A percentile compares a stretch with the other conserved stretches of the same genome.
Conservation (phyloP, 83 land plant species). For the Larix sibirica region DNA sequence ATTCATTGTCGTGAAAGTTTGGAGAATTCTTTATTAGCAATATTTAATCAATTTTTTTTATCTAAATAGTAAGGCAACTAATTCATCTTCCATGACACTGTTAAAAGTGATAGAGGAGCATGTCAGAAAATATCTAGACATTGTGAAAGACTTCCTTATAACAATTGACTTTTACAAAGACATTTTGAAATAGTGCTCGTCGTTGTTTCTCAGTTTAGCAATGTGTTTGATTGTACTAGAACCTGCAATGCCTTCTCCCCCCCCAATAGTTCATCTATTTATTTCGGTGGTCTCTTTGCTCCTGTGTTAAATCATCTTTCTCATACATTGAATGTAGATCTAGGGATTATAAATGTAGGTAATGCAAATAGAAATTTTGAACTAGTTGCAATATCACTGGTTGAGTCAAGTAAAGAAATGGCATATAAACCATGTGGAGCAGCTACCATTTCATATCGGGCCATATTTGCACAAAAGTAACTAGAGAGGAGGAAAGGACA, state of each 20-base stretch:
- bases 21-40: constrained; percentile 79
- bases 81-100: constrained; percentile 60
- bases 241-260: background rate
- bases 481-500: background rate
- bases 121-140: constrained; percentile 61
- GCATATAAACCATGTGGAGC: constrained; percentile 6
- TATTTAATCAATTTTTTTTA: constrained; percentile 44
- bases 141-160: constrained; percentile 71
- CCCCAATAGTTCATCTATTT: constrained; percentile 8
- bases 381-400: constrained; percentile 45
- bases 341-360: constrained; percentile 23
- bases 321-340: constrained; percentile 13
- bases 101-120: constrained; percentile 98
- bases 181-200: constrained; percentile 80
- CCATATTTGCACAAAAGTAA: constrained; percentile 6
- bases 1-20: constrained; percentile 88
- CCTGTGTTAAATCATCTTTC: constrained; percentile 14
- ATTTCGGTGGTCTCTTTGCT: constrained; percentile 6
- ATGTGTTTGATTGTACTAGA: constrained; percentile 13
- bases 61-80: constrained; percentile 56
- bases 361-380: too few species aligned
- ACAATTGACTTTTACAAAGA: constrained; percentile 80
- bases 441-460: background rate
- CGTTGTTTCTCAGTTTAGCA: constrained; percentile 40
- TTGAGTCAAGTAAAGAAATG: constrained; percentile 15